Conservation (phyloP, 2,329 filamentous ascomycete genomes). For the Rhynchosporium graminicola region DNA sequence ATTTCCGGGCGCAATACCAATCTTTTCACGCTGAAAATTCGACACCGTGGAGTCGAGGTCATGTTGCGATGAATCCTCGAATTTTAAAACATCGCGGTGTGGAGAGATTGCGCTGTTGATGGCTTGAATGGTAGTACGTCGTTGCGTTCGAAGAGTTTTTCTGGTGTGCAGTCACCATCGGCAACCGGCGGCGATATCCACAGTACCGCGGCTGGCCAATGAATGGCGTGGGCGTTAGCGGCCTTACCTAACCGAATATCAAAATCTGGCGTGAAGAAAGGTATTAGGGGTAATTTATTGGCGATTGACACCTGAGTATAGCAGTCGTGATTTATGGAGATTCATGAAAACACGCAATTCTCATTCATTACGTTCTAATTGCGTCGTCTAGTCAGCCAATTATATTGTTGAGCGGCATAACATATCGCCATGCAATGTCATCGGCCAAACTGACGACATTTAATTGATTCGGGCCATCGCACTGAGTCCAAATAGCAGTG, state of each 20-base stretch:
- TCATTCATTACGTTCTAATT: no score
- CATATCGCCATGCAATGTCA: no score
- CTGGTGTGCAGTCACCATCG: not conserved
- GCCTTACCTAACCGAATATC: not conserved
- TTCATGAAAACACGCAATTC: no score
- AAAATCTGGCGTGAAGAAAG: not conserved
- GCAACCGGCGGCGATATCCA: not conserved
- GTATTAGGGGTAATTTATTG: not conserved
- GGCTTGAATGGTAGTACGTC: not conserved
- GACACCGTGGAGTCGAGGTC: conserved; percentile 24
- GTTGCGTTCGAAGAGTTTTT: conserved; percentile 1
- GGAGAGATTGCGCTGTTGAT: conserved; percentile 37
- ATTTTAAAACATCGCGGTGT: conserved; percentile 29
- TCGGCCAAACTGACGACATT: no score
- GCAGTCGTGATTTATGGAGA: no score
- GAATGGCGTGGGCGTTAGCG: not conserved
- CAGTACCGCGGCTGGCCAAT: not conserved
- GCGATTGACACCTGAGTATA: not conserved
- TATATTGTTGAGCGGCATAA: not conserved
- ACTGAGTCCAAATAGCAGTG: no score
- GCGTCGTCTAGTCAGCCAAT: not conserved
- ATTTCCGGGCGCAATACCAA: conserved; percentile 33
- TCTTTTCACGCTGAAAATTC: conserved; percentile 37
- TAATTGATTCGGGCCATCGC: no score
- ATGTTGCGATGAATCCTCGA: conserved; percentile 34